Base-by-base conservation (phyloP, 345 rosid species). In the Aurinia saxatilis region DNA sequence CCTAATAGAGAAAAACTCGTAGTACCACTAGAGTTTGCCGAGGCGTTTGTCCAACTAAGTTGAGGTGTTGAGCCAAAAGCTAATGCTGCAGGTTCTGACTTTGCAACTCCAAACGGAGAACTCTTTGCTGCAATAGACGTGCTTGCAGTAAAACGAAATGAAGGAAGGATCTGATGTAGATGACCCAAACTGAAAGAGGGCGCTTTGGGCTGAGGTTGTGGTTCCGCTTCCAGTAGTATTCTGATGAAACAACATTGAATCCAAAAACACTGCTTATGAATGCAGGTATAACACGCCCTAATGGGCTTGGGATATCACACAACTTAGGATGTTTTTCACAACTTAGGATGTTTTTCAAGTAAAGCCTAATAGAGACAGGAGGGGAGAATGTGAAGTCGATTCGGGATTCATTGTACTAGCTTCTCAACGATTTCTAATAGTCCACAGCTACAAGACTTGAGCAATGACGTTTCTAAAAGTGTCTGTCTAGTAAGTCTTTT, bases 11-110 rank as follows among this genome's bases (percentile, higher is more conserved):
- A 49, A 35, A 82, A 49, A 50, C 75, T 50, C 36, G 71, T 29
- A 66, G 73, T 74, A 52, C 61, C 73, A 50, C 67, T 66, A n/a
- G 87, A 73, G 77, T 79, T 73, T 56, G 72, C 63, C 68, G 82
- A 82, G 49, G 57, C 73, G 57, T 52, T 80, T 19, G 73, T 60
- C 36, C 34, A 62, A 66, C 83, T 65, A 36, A 47, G 34, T 40
- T 85, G 92, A 67, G 81, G 82, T n/a, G 82, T 44, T 5, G 83
- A 19, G 48, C 77, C 73, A 10, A 86, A 76, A 70, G 77, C 46
- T 58, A 82, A 80, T 25, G 62, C 67, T 31, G 70, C 60, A 21
- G 71, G 63, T n/a, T 51, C 73, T 14, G 84, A 18, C 68, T 74
- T 27, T 49, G 96, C 81, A 11, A 81, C 67, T 7, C 81, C 78